Evolutionary conservation across 75 land plant species (phyloP).

Genomic region (Gnetum montanum): DNA sequence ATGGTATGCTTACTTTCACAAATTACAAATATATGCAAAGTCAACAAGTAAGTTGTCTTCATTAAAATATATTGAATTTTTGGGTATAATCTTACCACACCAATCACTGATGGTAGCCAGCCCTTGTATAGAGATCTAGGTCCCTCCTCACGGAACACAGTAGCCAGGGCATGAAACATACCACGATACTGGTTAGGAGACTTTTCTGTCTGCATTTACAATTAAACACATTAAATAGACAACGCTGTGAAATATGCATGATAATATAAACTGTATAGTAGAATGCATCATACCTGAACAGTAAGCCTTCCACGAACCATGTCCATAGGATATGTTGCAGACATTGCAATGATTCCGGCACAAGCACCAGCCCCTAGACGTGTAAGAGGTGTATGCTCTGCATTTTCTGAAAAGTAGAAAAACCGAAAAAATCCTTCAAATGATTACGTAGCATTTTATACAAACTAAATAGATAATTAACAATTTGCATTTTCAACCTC

Average conservation of each 20-base stretch:
- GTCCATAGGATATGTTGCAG: slow-evolving; percentile 97
- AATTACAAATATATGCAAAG: too few species aligned
- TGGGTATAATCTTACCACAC: slow-evolving; percentile 45
- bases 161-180: slow-evolving; percentile 32
- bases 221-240: neutral
- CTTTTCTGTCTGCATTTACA: slow-evolving; percentile 22
- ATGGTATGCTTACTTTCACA: too few species aligned
- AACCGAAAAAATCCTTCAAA: too few species aligned
- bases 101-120: slow-evolving; percentile 51
- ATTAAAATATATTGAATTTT: too few species aligned
- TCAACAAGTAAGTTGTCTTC: too few species aligned
- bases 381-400: slow-evolving; percentile 70
- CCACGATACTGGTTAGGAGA: slow-evolving; percentile 34
- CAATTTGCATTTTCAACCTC: too few species aligned
- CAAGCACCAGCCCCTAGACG: slow-evolving; percentile 93
- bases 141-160: slow-evolving; percentile 31
- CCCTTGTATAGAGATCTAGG: slow-evolving; percentile 36
- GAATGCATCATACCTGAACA: slow-evolving; percentile 74
- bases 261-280: too few species aligned
- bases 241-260: neutral
- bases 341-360: slow-evolving; percentile 98
- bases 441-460: too few species aligned
- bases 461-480: too few species aligned
- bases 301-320: slow-evolving; percentile 93
- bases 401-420: slow-evolving; percentile 47